phyloP scores from a whole-genome alignment of 306 rosid genomes.

The Dalbergia oliveri region DNA sequence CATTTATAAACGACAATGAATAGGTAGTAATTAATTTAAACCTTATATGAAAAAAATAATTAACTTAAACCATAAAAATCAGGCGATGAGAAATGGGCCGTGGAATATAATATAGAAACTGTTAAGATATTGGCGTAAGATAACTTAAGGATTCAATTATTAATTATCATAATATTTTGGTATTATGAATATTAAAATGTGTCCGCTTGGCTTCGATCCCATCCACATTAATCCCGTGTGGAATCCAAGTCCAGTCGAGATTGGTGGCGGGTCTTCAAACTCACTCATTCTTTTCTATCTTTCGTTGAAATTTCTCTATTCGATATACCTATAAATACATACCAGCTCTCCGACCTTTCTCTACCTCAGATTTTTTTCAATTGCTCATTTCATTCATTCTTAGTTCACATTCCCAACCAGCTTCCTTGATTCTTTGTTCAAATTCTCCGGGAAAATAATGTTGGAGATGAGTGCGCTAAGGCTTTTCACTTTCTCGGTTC shows the following conservation, averaged over 20 bases:
- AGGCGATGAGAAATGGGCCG: background rate
- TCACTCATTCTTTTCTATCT: background rate
- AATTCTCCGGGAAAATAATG: background rate
- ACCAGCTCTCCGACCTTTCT: background rate
- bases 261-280: conserved; percentile 45
- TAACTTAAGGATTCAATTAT: too few relatives aligned
- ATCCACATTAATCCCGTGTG: background rate
- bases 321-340: conserved; percentile 35
- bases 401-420: background rate
- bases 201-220: background rate
- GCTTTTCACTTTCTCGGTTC: conserved; percentile 46
- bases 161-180: background rate
- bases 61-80: background rate
- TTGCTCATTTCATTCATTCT: background rate
- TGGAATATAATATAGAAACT: background rate
- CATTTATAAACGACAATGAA: background rate
- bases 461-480: conserved; percentile 43
- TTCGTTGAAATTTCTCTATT: conserved; percentile 47
- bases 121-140: background rate
- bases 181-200: background rate
- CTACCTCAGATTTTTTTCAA: background rate
- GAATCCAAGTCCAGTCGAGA: conserved; percentile 41
- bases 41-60: background rate
- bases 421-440: background rate
- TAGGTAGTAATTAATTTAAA: background rate